Evolutionary conservation across 805 yeast species (phyloP), one percentile per base, ranked within the genome.

Genomic region (Nadsonia fulvescens): DNA sequence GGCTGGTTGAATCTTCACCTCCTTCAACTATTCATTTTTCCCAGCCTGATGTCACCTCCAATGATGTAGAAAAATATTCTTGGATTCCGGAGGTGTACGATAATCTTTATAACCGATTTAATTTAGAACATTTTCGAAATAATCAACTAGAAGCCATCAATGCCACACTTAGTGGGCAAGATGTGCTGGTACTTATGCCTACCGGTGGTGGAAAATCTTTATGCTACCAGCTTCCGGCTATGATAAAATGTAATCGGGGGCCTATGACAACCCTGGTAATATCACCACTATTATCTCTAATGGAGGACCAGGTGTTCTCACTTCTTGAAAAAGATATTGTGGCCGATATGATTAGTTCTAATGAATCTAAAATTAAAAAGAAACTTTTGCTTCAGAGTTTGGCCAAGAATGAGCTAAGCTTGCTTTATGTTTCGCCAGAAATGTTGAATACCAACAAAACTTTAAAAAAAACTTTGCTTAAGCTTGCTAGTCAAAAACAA

Each of bases 131-230:
- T 2, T 89, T 89, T 47, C 60, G 98, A 30, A 63, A 70, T 4
- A 77, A 86, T 46, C 98, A 89, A 44, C 50, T 74, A 18, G 89
- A 79, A 29, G 96, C 95, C 0, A 66, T 89, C 5, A 69, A 73
- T 39, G 72, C 92, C 2, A 72, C 63, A 2, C 78, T 15, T 42
- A 23, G 63, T 4, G 93, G 94, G 1, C 61, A 63, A 22, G 98
- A 89, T 47, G 93, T 78, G 0, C 81, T 89, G 52, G 95, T 89
- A 2, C 56, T 89, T 39, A 86, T 89, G 93, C 98, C 98, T 0
- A 89, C 98, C 1, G 98, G 98, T 19, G 98, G 98, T 26, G 98
- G 98, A 26, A 89, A 89, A 45, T 83, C 96, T 0, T 52, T 89
- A 15, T 89, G 98, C 46, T 89, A 83, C 49, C 98, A 89, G 49